phyloP scores from a whole-genome alignment of 805 yeast species.

The Hanseniaspora nectarophila region DNA sequence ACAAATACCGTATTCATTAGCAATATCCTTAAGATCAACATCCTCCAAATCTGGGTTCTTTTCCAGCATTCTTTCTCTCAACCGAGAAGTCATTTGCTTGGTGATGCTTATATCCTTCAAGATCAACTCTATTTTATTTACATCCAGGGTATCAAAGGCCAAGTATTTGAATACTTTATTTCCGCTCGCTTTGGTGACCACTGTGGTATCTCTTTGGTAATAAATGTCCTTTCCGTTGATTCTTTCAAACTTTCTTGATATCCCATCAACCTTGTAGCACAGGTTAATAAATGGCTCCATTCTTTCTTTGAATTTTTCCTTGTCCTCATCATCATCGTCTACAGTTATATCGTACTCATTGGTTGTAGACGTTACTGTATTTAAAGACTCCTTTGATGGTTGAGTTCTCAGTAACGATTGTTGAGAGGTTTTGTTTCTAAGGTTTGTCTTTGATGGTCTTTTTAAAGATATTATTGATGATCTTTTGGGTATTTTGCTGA shows the following conservation, averaged over 20 bases:
- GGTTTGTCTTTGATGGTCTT: slow-evolving; percentile 18
- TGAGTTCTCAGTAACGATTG: slow-evolving; percentile 19
- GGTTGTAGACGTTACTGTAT: background rate
- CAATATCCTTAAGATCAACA: slow-evolving; percentile 2
- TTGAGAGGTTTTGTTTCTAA: slow-evolving; percentile 28
- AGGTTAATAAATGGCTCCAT: slow-evolving; percentile 9
- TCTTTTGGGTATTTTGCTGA: slow-evolving; percentile 4
- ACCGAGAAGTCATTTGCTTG: slow-evolving; percentile 9
- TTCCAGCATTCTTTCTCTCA: slow-evolving; percentile 5
- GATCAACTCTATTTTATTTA: slow-evolving; percentile 5
- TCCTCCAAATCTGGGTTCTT: background rate
- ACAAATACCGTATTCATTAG: slow-evolving; percentile 9
- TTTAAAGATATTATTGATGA: slow-evolving; percentile 9
- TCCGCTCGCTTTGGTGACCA: slow-evolving; percentile 1
- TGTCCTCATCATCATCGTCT: background rate
- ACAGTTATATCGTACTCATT: background rate
- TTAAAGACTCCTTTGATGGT: slow-evolving; percentile 7
- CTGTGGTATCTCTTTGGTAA: slow-evolving; percentile 13
- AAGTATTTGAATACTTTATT: slow-evolving; percentile 5
- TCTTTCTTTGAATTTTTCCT: background rate
- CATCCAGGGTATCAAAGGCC: slow-evolving; percentile 13
- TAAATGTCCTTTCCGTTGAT: slow-evolving; percentile 9
- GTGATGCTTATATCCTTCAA: slow-evolving; percentile 12
- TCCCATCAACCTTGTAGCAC: slow-evolving; percentile 11
- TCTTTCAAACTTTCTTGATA: slow-evolving; percentile 7